Conservation (phyloP, 2,329 filamentous ascomycete species). For the Sphaerulina vaccinii region DNA sequence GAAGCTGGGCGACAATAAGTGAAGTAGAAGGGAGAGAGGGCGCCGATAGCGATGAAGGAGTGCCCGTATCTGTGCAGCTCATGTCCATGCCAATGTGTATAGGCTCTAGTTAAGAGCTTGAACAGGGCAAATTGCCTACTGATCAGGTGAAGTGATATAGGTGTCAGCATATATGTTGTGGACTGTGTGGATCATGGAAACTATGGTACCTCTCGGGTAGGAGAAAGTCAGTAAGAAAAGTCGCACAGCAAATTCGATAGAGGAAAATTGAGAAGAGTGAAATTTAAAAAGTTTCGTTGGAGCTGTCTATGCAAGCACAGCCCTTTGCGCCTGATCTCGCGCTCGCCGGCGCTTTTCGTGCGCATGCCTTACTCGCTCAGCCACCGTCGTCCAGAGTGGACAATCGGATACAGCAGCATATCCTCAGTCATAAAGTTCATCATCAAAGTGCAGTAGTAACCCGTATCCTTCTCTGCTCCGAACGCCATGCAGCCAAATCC, state of each 20-base stretch:
- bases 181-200: too few species aligned
- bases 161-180: too few species aligned
- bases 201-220: not conserved
- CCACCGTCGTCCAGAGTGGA: conserved; percentile 4
- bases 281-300: not conserved
- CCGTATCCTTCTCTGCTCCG: conserved; percentile 7
- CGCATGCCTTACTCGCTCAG: not conserved
- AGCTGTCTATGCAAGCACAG: conserved; percentile 1
- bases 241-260: not conserved
- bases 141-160: too few species aligned
- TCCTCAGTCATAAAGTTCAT: conserved; percentile 6
- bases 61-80: too few species aligned
- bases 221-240: not conserved
- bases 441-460: not conserved
- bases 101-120: too few species aligned
- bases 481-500: conserved; percentile 19
- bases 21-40: too few species aligned
- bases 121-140: too few species aligned
- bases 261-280: not conserved
- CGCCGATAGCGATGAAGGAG: too few species aligned
- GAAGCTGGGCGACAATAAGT: too few species aligned
- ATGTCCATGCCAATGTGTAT: too few species aligned
- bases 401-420: conserved; percentile 8
- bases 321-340: conserved; percentile 2
- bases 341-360: not conserved